Conservation (phyloP, 2,329 filamentous ascomycete genomes). For the Byssochlamys sp. region DNA sequence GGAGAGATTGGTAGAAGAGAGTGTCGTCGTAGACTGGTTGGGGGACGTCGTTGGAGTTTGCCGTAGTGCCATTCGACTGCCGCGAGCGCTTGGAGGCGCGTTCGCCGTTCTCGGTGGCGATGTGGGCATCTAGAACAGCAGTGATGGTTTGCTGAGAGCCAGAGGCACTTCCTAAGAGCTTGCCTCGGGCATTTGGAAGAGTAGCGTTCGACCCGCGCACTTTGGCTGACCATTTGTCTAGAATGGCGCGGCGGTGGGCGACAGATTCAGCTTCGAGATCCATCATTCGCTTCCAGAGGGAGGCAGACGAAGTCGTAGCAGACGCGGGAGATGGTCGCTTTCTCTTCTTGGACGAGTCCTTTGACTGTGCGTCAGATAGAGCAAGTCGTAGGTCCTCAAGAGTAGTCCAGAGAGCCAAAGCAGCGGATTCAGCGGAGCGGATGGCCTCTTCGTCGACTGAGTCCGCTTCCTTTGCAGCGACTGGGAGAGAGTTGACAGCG, state of each 20-base stretch:
- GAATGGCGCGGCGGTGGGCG: conserved; percentile 56
- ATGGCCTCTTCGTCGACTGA: conserved; percentile 41
- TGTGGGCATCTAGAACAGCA: conserved; percentile 35
- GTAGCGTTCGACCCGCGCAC: conserved; percentile 48
- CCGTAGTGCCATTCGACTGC: conserved; percentile 4
- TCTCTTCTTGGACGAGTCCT: conserved; percentile 29
- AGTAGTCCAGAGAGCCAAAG: conserved; percentile 73
- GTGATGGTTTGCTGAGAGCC: conserved; percentile 43
- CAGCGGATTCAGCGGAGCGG: conserved; percentile 74
- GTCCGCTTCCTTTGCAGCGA: conserved; percentile 34
- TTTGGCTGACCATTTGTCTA: conserved; percentile 87
- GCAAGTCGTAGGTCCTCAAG: conserved; percentile 38
- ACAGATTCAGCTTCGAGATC: conserved; percentile 52
- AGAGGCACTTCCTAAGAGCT: conserved; percentile 47
- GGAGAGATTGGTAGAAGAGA: conserved; percentile 83
- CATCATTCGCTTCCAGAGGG: conserved; percentile 65
- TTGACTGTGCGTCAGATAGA: conserved; percentile 28
- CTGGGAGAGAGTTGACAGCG: conserved; percentile 63
- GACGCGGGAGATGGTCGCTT: conserved; percentile 44
- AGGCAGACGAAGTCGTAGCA: conserved; percentile 45
- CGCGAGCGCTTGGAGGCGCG: conserved; percentile 24
- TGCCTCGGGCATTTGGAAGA: conserved; percentile 48
- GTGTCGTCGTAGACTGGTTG: conserved; percentile 80
- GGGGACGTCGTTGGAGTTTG: conserved; percentile 5
- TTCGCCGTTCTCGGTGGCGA: conserved; percentile 31